Evolutionary conservation across 1,139 yeast genomes (phyloP).

Genomic region (Pichia terricola): DNA sequence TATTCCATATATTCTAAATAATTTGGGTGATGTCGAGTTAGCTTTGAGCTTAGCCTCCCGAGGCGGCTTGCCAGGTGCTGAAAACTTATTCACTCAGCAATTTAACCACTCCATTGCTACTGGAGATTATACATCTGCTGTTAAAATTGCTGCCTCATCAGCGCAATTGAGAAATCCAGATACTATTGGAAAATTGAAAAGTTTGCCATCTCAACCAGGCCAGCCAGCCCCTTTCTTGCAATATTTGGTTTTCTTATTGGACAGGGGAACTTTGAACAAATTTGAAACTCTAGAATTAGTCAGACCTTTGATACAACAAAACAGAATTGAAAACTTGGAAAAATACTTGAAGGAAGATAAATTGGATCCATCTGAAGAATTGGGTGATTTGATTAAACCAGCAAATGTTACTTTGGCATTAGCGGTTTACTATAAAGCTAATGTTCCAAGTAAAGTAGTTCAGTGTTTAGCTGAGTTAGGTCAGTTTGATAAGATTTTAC

Average conservation of each 20-base stretch:
- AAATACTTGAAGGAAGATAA: conserved; percentile 96
- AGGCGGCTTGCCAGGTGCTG: conserved; percentile 97
- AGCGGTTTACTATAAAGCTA: conserved; percentile 83
- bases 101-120: conserved; percentile 75
- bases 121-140: conserved; percentile 89
- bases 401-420: conserved; percentile 79
- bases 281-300: conserved; percentile 94
- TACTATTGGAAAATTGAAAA: conserved; percentile 87
- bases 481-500: conserved; percentile 90
- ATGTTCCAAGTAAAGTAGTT: conserved; percentile 82
- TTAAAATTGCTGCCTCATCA: conserved; percentile 94
- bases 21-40: conserved; percentile 75
- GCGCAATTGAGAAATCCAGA: conserved; percentile 91
- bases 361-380: conserved; percentile 86
- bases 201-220: conserved; percentile 91
- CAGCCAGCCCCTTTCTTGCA: conserved; percentile 90
- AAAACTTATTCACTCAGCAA: conserved; percentile 81
- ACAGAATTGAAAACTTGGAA: conserved; percentile 86
- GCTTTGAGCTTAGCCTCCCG: conserved; percentile 88
- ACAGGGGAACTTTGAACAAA: conserved; percentile 87
- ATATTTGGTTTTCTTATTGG: conserved; percentile 85
- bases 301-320: conserved; percentile 91
- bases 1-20: conserved; percentile 82
- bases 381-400: conserved; percentile 92
- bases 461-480: conserved; percentile 91